phyloP scores from a whole-genome alignment of 2,329 filamentous ascomycete genomes.

The Beauveria sp. region DNA sequence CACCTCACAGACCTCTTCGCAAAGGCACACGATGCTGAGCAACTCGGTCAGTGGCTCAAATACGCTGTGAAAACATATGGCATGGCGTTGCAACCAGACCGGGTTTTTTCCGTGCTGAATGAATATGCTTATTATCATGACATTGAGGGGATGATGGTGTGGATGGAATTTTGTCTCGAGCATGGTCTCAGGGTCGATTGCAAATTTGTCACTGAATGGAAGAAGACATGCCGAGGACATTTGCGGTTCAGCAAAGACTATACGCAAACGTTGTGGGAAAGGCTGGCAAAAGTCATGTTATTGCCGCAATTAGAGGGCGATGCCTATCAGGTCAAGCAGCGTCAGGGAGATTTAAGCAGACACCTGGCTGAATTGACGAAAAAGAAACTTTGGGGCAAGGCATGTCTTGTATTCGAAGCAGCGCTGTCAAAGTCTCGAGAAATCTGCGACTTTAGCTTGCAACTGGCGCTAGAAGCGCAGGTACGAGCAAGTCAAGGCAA shows the following conservation, averaged over 20 bases:
- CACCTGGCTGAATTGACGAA: background rate
- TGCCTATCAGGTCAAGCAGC: background rate
- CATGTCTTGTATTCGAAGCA: background rate
- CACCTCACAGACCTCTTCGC: constrained; percentile 15
- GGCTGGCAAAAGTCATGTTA: background rate
- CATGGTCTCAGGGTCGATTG: constrained; percentile 22
- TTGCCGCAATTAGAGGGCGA: background rate
- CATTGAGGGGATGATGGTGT: constrained; percentile 20
- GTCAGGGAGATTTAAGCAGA: background rate
- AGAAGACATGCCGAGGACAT: constrained; percentile 1
- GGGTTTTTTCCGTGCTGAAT: constrained; percentile 25
- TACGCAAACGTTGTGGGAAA: background rate
- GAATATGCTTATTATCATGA: constrained; percentile 23
- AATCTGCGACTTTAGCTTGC: background rate
- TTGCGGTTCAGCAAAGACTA: constrained; percentile 3
- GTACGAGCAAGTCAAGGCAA: background rate
- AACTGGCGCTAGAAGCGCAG: background rate
- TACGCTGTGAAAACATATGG: constrained; percentile 19
- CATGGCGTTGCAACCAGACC: constrained; percentile 21
- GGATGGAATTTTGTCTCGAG: constrained; percentile 26
- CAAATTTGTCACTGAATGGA: constrained; percentile 21
- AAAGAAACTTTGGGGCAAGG: background rate
- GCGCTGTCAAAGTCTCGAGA: background rate
- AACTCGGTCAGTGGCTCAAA: constrained; percentile 24
- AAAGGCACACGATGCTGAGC: constrained; percentile 17